Percentiles rank a stretch among this genome's conserved stretches.
Evolutionary conservation across 257 asterid species (phyloP).

Genomic region (Solanum pennellii): DNA sequence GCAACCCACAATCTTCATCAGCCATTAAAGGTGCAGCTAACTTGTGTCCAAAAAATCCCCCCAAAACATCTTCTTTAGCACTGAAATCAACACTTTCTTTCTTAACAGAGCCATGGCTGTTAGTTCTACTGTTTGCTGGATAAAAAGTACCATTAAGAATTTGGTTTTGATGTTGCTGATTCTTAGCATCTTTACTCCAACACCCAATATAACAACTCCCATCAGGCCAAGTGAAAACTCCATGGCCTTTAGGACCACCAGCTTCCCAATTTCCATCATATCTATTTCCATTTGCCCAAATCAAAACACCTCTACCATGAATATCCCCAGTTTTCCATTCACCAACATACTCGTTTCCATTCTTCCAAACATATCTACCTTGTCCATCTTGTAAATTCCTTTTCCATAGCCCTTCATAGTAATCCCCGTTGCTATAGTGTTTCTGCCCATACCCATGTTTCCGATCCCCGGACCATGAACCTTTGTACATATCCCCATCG

Average conservation of each 20-base stretch:
- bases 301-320: conserved; percentile 71
- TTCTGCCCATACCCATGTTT: conserved; percentile 82
- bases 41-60: conserved; percentile 25
- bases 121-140: conserved; percentile 35
- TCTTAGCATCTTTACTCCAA: conserved; percentile 34
- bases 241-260: conserved; percentile 73
- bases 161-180: conserved; percentile 22
- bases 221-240: conserved; percentile 90
- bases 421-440: conserved; percentile 78
- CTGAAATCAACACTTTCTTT: neutral
- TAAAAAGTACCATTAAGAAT: conserved; percentile 67
- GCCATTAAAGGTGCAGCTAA: conserved; percentile 32
- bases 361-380: conserved; percentile 78
- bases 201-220: conserved; percentile 77
- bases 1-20: conserved; percentile 26
- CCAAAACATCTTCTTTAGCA: conserved; percentile 17
- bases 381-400: conserved; percentile 75
- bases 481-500: conserved; percentile 67
- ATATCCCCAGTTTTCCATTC: conserved; percentile 85
- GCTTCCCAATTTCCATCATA: conserved; percentile 81
- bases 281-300: conserved; percentile 77
- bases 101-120: neutral
- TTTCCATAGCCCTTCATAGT: conserved; percentile 79
- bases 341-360: conserved; percentile 76
- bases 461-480: conserved; percentile 75